Base-by-base conservation (phyloP, 2,329 filamentous ascomycete species). In the Fusarium sublunatum region DNA sequence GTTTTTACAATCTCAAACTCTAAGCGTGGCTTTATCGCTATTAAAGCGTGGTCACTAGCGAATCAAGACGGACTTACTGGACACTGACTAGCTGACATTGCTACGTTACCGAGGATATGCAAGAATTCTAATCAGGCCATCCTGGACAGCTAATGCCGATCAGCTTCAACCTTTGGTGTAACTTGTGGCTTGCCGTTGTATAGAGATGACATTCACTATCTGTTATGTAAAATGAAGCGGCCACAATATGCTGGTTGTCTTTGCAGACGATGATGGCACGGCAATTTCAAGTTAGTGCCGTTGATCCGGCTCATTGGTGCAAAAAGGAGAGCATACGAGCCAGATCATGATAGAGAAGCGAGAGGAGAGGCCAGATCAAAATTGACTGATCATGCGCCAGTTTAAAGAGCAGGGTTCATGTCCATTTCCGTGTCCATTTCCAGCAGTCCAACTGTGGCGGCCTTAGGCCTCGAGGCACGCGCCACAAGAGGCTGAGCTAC, bases 401-500 rank as follows among this genome's bases (percentile, higher is more conserved):
- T 31, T 31, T 31, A 44, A 29, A 8, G 25, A 41, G 28, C 56
- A 65, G 46, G 61, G 51, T 26, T 49, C 32, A 25, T 10, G 26
- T 38, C 24, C n/a, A n/a, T n/a, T n/a, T n/a, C n/a, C n/a, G n/a
- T n/a, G n/a, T n/a, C n/a, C n/a, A n/a, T n/a, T n/a, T n/a, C n/a
- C n/a, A n/a, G n/a, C n/a, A n/a, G n/a, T 55, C 9, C n/a, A 26
- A 29, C 22, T 46, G 50, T 58, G 63, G 36, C 43, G 60, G 68
- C 68, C n/a, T n/a, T n/a, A n/a, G n/a, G n/a, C n/a, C n/a, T n/a
- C 64, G 8, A 31, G 35, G 31, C 39, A 34, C 42, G 53, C 34
- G 49, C 49, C 55, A 60, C 54, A 61, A 32, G 57, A 57, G 52
- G 57, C 62, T 63, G 49, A 57, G 53, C 55, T 46, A 50, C 38